Evolutionary conservation across 768 basidiomycete genomes (phyloP).

Genomic region (Exidia glandulosa): DNA sequence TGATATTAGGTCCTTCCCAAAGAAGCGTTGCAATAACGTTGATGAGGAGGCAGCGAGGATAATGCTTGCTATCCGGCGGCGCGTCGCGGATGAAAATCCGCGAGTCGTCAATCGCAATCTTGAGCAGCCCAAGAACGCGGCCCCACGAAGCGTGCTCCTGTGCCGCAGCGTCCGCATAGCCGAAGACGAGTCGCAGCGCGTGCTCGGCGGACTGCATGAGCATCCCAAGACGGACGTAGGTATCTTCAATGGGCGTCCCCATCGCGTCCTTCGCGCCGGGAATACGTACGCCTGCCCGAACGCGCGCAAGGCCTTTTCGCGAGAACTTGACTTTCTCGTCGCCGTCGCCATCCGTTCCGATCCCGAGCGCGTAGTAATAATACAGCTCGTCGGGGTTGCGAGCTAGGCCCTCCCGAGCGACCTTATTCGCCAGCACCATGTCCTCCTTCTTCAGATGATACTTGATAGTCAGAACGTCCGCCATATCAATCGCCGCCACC

Average conservation of each 20-base stretch:
- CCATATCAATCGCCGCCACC: conserved; percentile 33
- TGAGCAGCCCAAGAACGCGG: conserved; percentile 50
- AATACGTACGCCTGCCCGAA: conserved; percentile 41
- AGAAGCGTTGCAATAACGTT: conserved; percentile 44
- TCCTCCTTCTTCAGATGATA: conserved; percentile 38
- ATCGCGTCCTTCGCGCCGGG: conserved; percentile 54
- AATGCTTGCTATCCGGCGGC: conserved; percentile 51
- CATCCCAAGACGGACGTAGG: conserved; percentile 47
- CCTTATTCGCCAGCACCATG: conserved; percentile 29
- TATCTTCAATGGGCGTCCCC: conserved; percentile 21
- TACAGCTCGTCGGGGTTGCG: conserved; percentile 51
- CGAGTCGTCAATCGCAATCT: conserved; percentile 49
- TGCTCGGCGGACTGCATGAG: conserved; percentile 54
- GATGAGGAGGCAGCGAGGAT: conserved; percentile 51
- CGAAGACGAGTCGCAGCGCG: conserved; percentile 46
- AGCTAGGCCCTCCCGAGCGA: conserved; percentile 35
- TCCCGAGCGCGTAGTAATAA: conserved; percentile 50
- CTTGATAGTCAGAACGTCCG: conserved; percentile 59
- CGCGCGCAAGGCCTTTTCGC: not conserved
- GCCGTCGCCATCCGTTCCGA: conserved; percentile 28
- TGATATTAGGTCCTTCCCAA: conserved; percentile 39
- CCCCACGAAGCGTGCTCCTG: conserved; percentile 32
- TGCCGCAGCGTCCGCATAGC: not conserved
- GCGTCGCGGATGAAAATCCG: conserved; percentile 42
- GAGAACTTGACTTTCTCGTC: not conserved